These are phyloP conservation scores for Parathielavia appendiculata DNA, from an alignment of 495 filamentous ascomycete genomes.

Conservation along the genomic window DNA sequence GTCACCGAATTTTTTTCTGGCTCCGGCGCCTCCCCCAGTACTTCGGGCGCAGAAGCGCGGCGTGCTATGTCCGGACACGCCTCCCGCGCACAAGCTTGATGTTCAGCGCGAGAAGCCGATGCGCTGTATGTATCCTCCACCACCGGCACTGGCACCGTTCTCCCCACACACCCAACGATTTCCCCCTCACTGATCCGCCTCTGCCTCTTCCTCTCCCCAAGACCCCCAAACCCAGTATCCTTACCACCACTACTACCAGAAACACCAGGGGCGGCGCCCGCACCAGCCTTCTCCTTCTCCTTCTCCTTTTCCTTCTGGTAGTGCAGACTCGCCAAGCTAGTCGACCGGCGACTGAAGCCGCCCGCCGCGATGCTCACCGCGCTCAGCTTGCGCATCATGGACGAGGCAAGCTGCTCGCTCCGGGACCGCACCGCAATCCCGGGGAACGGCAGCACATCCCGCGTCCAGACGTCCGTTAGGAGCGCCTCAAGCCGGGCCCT, in stretches of 20 bases:
- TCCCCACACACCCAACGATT: too few species aligned
- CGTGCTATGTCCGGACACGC: not conserved
- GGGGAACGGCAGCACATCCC: constrained; percentile 77
- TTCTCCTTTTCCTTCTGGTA: not conserved
- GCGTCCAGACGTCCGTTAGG: constrained; percentile 77
- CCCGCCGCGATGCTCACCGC: constrained; percentile 58
- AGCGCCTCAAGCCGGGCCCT: constrained; percentile 70
- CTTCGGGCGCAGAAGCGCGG: not conserved
- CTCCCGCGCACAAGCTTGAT: not conserved
- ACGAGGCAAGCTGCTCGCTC: constrained; percentile 62
- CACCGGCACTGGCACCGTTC: too few species aligned
- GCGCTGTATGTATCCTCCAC: too few species aligned
- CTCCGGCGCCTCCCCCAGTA: not conserved
- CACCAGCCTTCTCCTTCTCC: too few species aligned
- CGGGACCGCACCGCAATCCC: constrained; percentile 64
- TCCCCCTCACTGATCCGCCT: too few species aligned
- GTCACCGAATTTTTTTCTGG: not conserved
- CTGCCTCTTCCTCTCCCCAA: too few species aligned
- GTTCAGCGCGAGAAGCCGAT: too few species aligned
- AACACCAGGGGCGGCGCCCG: too few species aligned
- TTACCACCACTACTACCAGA: too few species aligned
- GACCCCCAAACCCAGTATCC: too few species aligned
- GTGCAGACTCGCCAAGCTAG: constrained; percentile 29
- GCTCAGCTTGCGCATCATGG: constrained; percentile 79
- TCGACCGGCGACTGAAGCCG: constrained; percentile 58